These are phyloP conservation scores for Toxicodendron radicans DNA, from an alignment of 345 rosid species.

Conservation along the genomic window DNA sequence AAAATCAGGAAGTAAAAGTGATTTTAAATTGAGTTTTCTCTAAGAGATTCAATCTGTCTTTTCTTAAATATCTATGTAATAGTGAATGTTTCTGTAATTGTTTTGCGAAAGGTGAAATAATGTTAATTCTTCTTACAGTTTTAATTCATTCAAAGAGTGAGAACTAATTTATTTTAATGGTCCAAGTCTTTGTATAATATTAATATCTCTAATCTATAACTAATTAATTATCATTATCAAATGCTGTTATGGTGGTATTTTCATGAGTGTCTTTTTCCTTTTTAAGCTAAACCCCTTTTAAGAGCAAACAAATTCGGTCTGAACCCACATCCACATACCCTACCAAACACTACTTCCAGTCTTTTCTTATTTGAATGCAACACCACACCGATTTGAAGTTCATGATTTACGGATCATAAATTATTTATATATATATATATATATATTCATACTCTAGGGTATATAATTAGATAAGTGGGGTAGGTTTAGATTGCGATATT, in stretches of 20 bases:
- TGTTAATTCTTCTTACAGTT: conserved; percentile 22
- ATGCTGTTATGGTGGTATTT: conserved; percentile 17
- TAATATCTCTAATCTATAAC: conserved; percentile 16
- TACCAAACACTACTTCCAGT: conserved; percentile 4
- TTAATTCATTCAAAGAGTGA: conserved; percentile 24
- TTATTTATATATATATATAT: neutral
- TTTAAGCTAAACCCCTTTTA: conserved; percentile 14
- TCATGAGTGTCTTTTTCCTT: conserved; percentile 27
- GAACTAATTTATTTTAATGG: conserved; percentile 21
- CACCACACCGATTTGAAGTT: conserved; percentile 5
- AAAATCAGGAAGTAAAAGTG: neutral
- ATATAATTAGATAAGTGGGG: conserved; percentile 14
- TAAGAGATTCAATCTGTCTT: conserved; percentile 4
- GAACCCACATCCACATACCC: conserved; percentile 8
- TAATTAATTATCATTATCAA: conserved; percentile 22
- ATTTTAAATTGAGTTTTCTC: conserved; percentile 14
- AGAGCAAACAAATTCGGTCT: neutral
- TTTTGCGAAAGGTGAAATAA: conserved; percentile 26
- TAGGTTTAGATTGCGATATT: conserved; percentile 18
- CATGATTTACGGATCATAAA: neutral
- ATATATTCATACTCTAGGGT: neutral
- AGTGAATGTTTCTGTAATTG: conserved; percentile 16
- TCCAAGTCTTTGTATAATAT: conserved; percentile 12
- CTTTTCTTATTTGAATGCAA: conserved; percentile 7
- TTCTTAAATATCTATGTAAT: neutral